These are phyloP conservation scores for Xylariaceae sp. DNA, from an alignment of 2,329 filamentous ascomycete genomes.

Conservation along the genomic window DNA sequence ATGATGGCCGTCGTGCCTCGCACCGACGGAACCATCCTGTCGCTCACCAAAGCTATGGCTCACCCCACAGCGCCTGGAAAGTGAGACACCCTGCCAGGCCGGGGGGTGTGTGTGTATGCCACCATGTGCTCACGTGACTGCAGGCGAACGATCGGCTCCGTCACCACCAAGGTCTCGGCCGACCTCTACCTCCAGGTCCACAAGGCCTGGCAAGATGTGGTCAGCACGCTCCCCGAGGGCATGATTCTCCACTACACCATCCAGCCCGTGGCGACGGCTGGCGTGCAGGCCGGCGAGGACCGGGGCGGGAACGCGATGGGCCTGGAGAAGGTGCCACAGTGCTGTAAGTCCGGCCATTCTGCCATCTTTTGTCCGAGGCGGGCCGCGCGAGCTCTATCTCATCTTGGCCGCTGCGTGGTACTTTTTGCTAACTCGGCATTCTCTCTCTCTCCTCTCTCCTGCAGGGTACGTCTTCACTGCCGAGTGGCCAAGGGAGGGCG, in stretches of 20 bases:
- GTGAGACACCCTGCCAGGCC: background rate
- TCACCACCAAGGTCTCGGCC: constrained; percentile 6
- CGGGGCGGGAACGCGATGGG: constrained; percentile 7
- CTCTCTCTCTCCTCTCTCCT: too few relatives aligned
- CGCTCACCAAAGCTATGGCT: background rate
- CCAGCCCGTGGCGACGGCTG: constrained; percentile 4
- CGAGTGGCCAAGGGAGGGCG: constrained; percentile 2
- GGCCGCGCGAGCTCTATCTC: too few relatives aligned
- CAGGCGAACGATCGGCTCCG: background rate
- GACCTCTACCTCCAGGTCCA: constrained; percentile 10
- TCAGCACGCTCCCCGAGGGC: background rate
- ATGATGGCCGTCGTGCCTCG: constrained; percentile 2
- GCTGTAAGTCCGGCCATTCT: constrained; percentile 7
- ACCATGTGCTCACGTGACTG: background rate
- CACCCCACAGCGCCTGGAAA: background rate
- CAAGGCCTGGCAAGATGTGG: constrained; percentile 2
- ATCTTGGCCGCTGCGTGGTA: too few relatives aligned
- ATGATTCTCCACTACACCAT: constrained; percentile 8
- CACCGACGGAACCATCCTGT: background rate
- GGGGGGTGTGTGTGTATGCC: too few relatives aligned
- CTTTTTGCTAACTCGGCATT: too few relatives aligned
- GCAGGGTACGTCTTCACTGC: constrained; percentile 4
- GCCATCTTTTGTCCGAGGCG: background rate
- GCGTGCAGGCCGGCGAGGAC: constrained; percentile 1
- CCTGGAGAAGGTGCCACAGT: constrained; percentile 8